These are phyloP conservation scores for Aquilaria yunnanensis DNA, from an alignment of 345 rosid species.

Conservation along the genomic window DNA sequence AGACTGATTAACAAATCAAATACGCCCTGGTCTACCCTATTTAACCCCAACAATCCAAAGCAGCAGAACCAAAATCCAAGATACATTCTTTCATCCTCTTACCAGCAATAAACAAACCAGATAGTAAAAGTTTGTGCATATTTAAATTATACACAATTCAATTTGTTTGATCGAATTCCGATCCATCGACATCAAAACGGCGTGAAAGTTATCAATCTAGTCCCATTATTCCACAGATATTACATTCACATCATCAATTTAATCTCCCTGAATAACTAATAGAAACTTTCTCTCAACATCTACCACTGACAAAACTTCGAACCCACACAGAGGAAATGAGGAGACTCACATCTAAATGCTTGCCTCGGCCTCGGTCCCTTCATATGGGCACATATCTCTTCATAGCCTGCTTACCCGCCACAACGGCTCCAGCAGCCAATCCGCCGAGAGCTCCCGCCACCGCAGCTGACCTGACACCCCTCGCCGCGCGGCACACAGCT, in stretches of 20 bases:
- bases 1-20: no score
- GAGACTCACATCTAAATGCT: slow-evolving; percentile 15
- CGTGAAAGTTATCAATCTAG: neutral
- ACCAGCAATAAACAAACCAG: no score
- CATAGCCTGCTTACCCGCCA: slow-evolving; percentile 65
- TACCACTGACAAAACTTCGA: slow-evolving; percentile 21
- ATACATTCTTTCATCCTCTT: no score
- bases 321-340: neutral
- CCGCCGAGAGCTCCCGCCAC: slow-evolving; percentile 97
- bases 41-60: no score
- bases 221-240: slow-evolving; percentile 12
- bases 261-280: neutral
- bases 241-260: neutral
- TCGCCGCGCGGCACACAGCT: slow-evolving; percentile 78
- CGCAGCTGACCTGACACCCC: slow-evolving; percentile 91
- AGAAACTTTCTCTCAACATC: neutral
- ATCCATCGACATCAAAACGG: slow-evolving; percentile 2
- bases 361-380: slow-evolving; percentile 6
- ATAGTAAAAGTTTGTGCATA: no score
- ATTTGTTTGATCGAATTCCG: slow-evolving; percentile 18
- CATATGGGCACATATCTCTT: slow-evolving; percentile 82
- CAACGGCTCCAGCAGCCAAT: slow-evolving; percentile 66
- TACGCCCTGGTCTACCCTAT: no score
- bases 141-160: no score
- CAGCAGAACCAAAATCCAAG: no score